Evolutionary conservation across 208 protist species (phyloP), one percentile per base, ranked within the genome.

Genomic region (Giardia muris): DNA sequence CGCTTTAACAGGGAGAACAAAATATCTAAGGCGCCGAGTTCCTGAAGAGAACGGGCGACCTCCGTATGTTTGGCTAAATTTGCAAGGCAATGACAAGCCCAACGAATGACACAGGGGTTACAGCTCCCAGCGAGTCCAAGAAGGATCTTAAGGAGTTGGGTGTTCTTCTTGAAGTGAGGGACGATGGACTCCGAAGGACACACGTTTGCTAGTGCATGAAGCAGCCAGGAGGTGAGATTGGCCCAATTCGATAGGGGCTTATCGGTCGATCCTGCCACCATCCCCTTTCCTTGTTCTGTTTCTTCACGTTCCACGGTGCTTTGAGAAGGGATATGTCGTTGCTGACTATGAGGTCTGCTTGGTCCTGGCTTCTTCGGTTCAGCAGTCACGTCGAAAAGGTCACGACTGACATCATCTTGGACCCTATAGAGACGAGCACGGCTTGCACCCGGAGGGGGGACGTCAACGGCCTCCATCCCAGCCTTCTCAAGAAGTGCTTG

Each of bases 151-250:
- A 89, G 22, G 19, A 89, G 4, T 43, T 46, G 86, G 22, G n/a
- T 44, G 42, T 43, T 10, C 4, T 46, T 10, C 86, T 44, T 89
- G 86, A 89, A 43, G 45, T 45, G n/a, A 10, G 4, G 86, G 19
- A 10, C 22, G 3, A 44, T 89, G 86, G 4, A 43, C 86, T 89
- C 22, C 42, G 86, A 89, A 45, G 22, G 42, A 43, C 86, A 89
- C 42, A 89, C 45, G 42, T 89, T 89, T 89, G 86, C 86, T 19
- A 89, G 86, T 4, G 86, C 86, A 44, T 89, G 86, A 22, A 89
- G 45, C n/a, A 89, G 86, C 42, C 4, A 44, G 39, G 86, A 76
- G 19, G 57, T 76, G 10, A 76, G 57, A 76, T 76, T 76, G 57
- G 19, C 30, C 57, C 57, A 76, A 30, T 10, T 89, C 4, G 42